Evolutionary conservation across 352 stramenopile species (phyloP), one percentile per base, ranked within the genome.

Genomic region (Saprolegnia diclina): DNA sequence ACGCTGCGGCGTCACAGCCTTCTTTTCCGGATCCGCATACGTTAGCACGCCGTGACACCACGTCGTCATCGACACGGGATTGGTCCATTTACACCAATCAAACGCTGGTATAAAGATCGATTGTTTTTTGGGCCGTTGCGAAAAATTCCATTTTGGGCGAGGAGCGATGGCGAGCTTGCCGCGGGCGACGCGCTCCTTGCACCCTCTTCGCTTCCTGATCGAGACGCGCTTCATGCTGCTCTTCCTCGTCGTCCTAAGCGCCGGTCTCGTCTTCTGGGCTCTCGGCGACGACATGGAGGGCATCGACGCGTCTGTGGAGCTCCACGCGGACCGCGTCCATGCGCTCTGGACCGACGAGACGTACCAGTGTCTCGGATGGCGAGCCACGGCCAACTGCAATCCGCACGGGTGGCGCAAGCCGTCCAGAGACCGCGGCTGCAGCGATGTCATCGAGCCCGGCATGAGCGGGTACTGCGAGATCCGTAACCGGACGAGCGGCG

Each of bases 381-480:
- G 91, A 67, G 77, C 85, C 26, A 89, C 83, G 4, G 64, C 64
- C 3, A 68, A 67, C 32, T 90, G 83, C 52, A 73, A 63, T 29
- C 75, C 79, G 10, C 76, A 75, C 44, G 82, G 82, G 26, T 65
- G 73, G 64, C 80, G 83, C 21, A 74, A 84, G 37, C 81, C 80
- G 2, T 72, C 73, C 7, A 48, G 77, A 11, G 83, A 91, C 73
- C 69, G 78, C 11, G 65, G 69, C 50, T 94, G 85, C 71, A 76
- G 77, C 1, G 84, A 90, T 56, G 71, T 83, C 56, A 90, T 92
- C 54, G 79, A 79, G 1, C 74, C 72, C 46, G 56, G 88, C 70
- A 92, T 91, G 82, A 84, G 83, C 5, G 85, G 85, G 69, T 90
- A 92, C 56, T 94, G 85, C 59, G 88, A 90, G 56, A 81, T 91